Evolutionary conservation across 495 filamentous ascomycete species (phyloP), one percentile per base, ranked within the genome.

Genomic region (Neurospora sp.): DNA sequence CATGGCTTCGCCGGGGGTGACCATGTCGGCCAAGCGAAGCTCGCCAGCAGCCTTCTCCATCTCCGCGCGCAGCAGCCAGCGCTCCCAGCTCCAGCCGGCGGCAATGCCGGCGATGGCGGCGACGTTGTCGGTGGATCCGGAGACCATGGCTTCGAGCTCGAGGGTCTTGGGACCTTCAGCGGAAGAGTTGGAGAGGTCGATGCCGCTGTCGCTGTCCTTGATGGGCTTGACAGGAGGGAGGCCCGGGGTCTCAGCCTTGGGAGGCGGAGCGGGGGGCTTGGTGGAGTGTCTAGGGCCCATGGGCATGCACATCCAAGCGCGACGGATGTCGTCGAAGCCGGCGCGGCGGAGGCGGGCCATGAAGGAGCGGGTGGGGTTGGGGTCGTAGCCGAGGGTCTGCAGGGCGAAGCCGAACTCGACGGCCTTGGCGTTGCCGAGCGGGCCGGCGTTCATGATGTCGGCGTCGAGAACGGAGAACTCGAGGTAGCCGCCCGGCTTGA

Each of bases 61-160:
- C 81, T 95, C 91, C 78, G 95, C 83, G 82, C 92, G 93, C 75
- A 98, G 79, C 82, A 98, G 87, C 96, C 96, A 98, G 81, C 93
- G 92, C 87, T 98, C 96, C 95, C 95, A 99, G 76, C 91, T 88
- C 93, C 95, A 97, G 37, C 91, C 89, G 14, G 94, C 96, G 5
- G 97, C 88, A 20, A 98, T 78, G 7, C 94, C 94, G 1, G 93
- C 90, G 70, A 97, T 85, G 73, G 86, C 89, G 2, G 93, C 93
- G 27, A 89, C 88, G 76, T 92, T 89, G 31, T 89, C 88, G 1
- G 92, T 92, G 70, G 89, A 92, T 3, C 94, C 95, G 27, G 82
- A 82, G 6, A 93, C 86, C 46, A 91, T 90, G 7, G 88, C 90
- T 75, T 91, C 90, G 69, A 92, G 86, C 69, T 88, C 88, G 71